Evolutionary conservation across 1,139 yeast genomes (phyloP), one percentile per base, ranked within the genome.

Genomic region (Petasospora fabianii): DNA sequence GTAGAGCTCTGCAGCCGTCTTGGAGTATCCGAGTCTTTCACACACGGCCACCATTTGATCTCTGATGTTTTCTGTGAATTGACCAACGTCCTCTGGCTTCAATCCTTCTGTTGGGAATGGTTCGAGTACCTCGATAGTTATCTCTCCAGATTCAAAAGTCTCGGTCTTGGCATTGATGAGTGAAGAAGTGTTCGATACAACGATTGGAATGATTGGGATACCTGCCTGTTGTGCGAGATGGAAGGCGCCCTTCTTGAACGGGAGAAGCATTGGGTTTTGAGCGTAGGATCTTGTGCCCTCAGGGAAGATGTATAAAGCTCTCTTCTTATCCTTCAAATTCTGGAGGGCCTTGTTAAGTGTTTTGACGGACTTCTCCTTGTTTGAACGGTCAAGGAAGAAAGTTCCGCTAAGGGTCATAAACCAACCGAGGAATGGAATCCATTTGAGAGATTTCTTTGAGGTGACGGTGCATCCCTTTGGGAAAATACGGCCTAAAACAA

Each of bases 211-310:
- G 33, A 92, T 69, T 18, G 97, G 97, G 26, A 92, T 79, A 30
- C 78, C 79, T 4, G 96, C 96, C 62, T 90, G 95, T 47, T 84
- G 84, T 11, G 99, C 98, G 56, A 92, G 73, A 63, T 92, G 96
- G 77, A 94, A 94, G 0, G 97, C 97, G 36, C 99, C 99, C 60
- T 94, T 94, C 62, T 92, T 92, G 64, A 92, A 86, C 1, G 96
- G 95, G 40, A 86, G 69, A 61, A 94, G 65, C 10, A 73, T 79
- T 37, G 95, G 81, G 32, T 70, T 70, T 19, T 75, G 66, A 13
- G 83, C 63, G 47, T 80, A 84, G 0, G 97, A 86, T 60, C 99
- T 77, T 2, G 98, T 94, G 18, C 99, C 99, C 62, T 90, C 96
- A 14, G 97, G 96, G 70, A 86, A 90, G 65, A 90, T 76, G 69